Conservation (phyloP, 352 stramenopile genomes). For the Phytophthora capsici region DNA sequence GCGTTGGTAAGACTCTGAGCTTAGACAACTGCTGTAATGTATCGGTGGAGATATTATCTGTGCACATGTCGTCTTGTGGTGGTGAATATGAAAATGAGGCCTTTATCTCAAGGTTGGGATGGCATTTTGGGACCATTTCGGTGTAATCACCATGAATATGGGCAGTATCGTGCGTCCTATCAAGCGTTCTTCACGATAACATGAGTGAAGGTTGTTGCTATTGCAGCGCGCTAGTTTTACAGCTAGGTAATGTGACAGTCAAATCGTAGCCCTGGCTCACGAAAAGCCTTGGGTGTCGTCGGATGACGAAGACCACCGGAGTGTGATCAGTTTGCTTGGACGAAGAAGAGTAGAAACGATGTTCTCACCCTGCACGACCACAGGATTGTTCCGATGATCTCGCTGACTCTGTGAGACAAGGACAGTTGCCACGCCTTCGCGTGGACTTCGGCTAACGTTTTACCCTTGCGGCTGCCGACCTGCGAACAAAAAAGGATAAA, state of each 20-base stretch:
- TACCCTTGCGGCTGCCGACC: constrained; percentile 19
- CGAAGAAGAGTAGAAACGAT: constrained; percentile 21
- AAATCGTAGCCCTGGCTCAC: constrained; percentile 28
- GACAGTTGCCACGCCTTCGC: constrained; percentile 16
- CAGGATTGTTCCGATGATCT: constrained; percentile 35
- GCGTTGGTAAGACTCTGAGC: constrained; percentile 25
- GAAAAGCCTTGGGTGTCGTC: constrained; percentile 23
- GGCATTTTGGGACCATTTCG: constrained; percentile 1
- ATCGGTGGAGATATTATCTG: background rate
- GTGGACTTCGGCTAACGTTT: constrained; percentile 18
- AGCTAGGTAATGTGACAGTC: background rate
- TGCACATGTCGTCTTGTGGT: background rate
- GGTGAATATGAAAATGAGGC: constrained; percentile 21
- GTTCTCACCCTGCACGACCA: constrained; percentile 13
- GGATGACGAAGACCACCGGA: constrained; percentile 26
- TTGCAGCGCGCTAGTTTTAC: background rate
- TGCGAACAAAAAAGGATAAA: constrained; percentile 17
- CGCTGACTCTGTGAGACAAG: constrained; percentile 28
- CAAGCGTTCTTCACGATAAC: constrained; percentile 9
- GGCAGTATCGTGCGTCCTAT: constrained; percentile 9
- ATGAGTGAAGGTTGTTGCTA: background rate
- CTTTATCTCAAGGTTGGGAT: too few relatives aligned
- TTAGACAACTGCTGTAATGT: constrained; percentile 26
- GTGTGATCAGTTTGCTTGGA: constrained; percentile 31
- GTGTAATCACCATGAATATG: constrained; percentile 9